phyloP scores from a whole-genome alignment of 1,139 yeast genomes.

The Zygosaccharomyces sapae region DNA sequence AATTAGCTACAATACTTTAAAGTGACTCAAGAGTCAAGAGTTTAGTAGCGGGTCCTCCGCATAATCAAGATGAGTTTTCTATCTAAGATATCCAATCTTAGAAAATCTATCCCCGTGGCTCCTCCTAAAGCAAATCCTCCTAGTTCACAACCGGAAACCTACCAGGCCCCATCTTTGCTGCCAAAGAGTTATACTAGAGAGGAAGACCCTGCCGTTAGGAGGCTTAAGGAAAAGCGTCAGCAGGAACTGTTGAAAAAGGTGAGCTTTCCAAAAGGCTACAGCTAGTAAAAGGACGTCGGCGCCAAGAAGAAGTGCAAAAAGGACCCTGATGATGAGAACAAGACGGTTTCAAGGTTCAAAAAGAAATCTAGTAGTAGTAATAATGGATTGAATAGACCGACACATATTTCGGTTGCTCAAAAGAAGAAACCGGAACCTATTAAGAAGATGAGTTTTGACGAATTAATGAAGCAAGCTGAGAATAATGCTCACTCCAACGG shows the following conservation, averaged over 20 bases:
- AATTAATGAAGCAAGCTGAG: constrained; percentile 70
- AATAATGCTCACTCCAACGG: constrained; percentile 37
- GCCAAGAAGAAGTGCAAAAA: constrained; percentile 15
- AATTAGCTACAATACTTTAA: neutral
- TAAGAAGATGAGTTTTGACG: constrained; percentile 58
- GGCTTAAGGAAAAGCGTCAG: constrained; percentile 61
- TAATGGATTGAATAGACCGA: constrained; percentile 7
- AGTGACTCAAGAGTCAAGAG: neutral
- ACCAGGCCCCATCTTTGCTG: constrained; percentile 18
- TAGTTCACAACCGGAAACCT: constrained; percentile 4
- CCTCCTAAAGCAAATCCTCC: constrained; percentile 6
- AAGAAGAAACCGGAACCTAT: constrained; percentile 27
- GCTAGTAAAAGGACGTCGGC: constrained; percentile 10
- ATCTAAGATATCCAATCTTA: constrained; percentile 17
- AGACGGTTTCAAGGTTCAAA: constrained; percentile 21
- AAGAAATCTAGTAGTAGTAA: constrained; percentile 17
- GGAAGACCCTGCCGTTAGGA: constrained; percentile 45
- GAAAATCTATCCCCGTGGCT: constrained; percentile 14
- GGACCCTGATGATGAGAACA: constrained; percentile 17
- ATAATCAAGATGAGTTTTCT: constrained; percentile 16
- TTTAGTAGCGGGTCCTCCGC: constrained; percentile 2
- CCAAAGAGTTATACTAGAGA: constrained; percentile 33
- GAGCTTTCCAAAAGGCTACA: constrained; percentile 16
- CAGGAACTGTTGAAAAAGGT: constrained; percentile 45
- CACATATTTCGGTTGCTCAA: constrained; percentile 10